These are phyloP conservation scores for Glomus cerebriforme DNA, from an alignment of 192 early-diverging fungal species.

Conservation along the genomic window DNA sequence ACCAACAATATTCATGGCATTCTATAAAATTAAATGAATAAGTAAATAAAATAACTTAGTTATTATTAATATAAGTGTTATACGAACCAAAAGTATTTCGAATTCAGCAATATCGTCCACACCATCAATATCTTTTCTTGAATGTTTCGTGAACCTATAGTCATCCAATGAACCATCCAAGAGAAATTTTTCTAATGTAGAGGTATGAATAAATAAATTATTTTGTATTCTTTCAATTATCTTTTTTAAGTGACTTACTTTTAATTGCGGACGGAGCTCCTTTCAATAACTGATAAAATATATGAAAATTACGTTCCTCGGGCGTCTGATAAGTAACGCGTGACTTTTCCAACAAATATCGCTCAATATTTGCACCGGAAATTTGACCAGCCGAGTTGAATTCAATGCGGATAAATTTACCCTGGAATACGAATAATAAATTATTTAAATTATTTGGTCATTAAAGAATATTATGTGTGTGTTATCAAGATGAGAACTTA, in stretches of 20 bases:
- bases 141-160: slow-evolving; percentile 82
- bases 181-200: slow-evolving; percentile 61
- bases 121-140: slow-evolving; percentile 87
- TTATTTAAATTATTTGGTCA: too few relatives aligned
- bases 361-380: slow-evolving; percentile 94
- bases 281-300: slow-evolving; percentile 98
- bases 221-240: neutral
- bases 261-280: slow-evolving; percentile 75
- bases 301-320: slow-evolving; percentile 94
- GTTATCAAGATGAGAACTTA: slow-evolving; percentile 39
- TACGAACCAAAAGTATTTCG: slow-evolving; percentile 62
- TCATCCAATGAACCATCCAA: slow-evolving; percentile 75
- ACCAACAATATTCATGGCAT: slow-evolving; percentile 83
- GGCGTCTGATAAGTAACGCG: slow-evolving; percentile 90
- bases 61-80: neutral
- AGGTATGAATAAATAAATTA: slow-evolving; percentile 25
- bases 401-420: slow-evolving; percentile 99
- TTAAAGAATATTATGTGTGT: too few relatives aligned
- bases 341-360: slow-evolving; percentile 97
- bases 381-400: slow-evolving; percentile 79
- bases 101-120: slow-evolving; percentile 91
- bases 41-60: neutral
- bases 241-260: slow-evolving; percentile 42
- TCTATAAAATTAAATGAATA: slow-evolving; percentile 38
- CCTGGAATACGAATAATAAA: slow-evolving; percentile 41